A percentile compares a stretch with the other conserved stretches of the same genome.
Conservation (phyloP, 495 filamentous ascomycete genomes). For the Astrothelium subdiscretum region DNA sequence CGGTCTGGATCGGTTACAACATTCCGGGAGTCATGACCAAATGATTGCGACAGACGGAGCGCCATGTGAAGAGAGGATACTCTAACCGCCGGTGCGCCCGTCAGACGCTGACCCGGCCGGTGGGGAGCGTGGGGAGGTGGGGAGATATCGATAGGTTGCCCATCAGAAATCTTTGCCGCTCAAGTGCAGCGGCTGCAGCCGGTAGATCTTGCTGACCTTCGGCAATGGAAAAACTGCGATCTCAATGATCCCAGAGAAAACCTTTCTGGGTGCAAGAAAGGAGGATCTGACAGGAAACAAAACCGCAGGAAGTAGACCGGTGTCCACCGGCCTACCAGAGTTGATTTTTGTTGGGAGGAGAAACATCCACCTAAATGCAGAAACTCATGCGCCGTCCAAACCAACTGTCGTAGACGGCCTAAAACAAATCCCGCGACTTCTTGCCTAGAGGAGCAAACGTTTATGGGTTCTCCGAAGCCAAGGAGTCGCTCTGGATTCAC, state of each 20-base stretch:
- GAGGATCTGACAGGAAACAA: not conserved
- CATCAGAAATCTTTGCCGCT: not conserved
- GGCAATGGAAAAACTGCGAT: not conserved
- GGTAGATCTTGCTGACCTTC: not conserved
- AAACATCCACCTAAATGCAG: not conserved
- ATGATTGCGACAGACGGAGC: not conserved
- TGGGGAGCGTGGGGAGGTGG: too few relatives aligned
- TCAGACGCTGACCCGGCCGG: too few relatives aligned
- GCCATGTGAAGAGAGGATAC: not conserved
- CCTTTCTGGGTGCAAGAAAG: not conserved
- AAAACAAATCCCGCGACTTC: not conserved
- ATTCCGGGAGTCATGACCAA: not conserved
- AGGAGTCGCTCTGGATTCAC: not conserved
- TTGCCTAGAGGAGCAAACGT: not conserved
- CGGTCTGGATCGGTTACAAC: not conserved
- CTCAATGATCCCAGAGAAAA: not conserved
- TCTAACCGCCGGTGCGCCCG: not conserved
- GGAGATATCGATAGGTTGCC: not conserved
- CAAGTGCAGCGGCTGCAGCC: not conserved
- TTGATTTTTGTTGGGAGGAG: not conserved
- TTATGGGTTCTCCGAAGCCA: not conserved
- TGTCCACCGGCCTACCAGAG: not conserved
- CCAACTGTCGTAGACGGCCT: not conserved
- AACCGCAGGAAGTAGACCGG: not conserved
- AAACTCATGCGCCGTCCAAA: not conserved